Conservation (phyloP, 75 land plant species). For the Pinus taeda region DNA sequence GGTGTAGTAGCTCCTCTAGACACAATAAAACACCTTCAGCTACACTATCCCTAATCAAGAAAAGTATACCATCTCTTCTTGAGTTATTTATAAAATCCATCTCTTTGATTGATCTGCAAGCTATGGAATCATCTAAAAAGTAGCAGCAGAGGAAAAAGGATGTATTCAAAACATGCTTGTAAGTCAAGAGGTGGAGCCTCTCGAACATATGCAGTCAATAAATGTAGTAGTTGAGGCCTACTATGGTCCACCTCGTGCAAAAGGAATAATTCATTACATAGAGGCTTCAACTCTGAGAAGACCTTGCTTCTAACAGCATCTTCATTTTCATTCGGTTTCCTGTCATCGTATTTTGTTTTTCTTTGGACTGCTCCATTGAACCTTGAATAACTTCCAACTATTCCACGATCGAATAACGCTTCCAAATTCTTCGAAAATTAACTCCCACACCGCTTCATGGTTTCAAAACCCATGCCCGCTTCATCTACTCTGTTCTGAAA, state of each 20-base stretch:
- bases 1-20: constrained; percentile 58
- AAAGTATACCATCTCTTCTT: neutral
- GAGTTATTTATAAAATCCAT: neutral
- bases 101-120: constrained; percentile 34
- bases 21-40: constrained; percentile 67
- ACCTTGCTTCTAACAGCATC: neutral
- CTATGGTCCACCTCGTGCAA: constrained; percentile 13
- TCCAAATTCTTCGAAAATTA: too few species aligned
- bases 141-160: constrained; percentile 74
- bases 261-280: constrained; percentile 23
- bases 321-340: too few species aligned
- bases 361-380: too few species aligned
- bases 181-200: constrained; percentile 16
- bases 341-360: too few species aligned
- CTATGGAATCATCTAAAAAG: constrained; percentile 72
- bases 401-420: too few species aligned
- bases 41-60: constrained; percentile 49
- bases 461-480: too few species aligned
- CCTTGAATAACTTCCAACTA: too few species aligned
- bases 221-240: constrained; percentile 7
- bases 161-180: constrained; percentile 44
- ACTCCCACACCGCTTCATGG: too few species aligned
- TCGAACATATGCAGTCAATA: constrained; percentile 24
- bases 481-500: too few species aligned
- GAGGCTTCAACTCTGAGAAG: constrained; percentile 24